Base-by-base conservation (phyloP, 805 yeast species). In the Sugiyamaella lignohabitans region DNA sequence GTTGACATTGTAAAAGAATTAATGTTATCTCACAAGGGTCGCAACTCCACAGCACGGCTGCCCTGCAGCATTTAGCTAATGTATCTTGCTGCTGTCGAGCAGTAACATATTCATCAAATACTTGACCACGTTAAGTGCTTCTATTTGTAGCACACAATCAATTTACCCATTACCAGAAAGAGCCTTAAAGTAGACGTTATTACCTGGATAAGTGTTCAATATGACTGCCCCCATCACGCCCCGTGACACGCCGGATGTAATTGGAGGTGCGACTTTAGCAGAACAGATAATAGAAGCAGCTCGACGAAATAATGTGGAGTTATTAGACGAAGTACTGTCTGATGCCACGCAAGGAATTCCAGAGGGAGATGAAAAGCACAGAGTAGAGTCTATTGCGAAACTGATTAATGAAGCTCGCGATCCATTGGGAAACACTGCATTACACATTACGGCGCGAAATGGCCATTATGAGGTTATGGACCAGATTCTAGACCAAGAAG, bases 401-500 rank as follows among this genome's bases (percentile, higher is more conserved):
- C 61, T 87, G 47, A 74, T 91, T 60, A 93, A 93, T 65, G 62
- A 70, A 5, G 71, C 95, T 16, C 75, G 70, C 47, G 87, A 87
- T 56, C 81, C 95, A 43, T 73, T 87, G 30, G 89, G 88, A 5
- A 85, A 87, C 68, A 69, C 88, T 1, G 78, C 94, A 1, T 70
- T 91, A 37, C 98, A 91, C 66, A 65, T 93, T 29, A 84, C 95
- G 30, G 84, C 93, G 35, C 74, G 74, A 49, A 74, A 80, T 54
- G 98, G 98, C 2, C 79, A 86, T 46, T 86, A 82, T 75, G 96
- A 88, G 58, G 84, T 84, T 30, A 70, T 93, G 59, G 97, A 91
- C 61, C 67, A 74, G 43, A 68, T 91, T 17, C 71, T 91, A 50
- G 97, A 91, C 63, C 81, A 83, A 46, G 95, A 86, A 50, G 96